Evolutionary conservation across 2,329 filamentous ascomycete species (phyloP), one percentile per base, ranked within the genome.

Genomic region (Cadophora luteo-olivacea): DNA sequence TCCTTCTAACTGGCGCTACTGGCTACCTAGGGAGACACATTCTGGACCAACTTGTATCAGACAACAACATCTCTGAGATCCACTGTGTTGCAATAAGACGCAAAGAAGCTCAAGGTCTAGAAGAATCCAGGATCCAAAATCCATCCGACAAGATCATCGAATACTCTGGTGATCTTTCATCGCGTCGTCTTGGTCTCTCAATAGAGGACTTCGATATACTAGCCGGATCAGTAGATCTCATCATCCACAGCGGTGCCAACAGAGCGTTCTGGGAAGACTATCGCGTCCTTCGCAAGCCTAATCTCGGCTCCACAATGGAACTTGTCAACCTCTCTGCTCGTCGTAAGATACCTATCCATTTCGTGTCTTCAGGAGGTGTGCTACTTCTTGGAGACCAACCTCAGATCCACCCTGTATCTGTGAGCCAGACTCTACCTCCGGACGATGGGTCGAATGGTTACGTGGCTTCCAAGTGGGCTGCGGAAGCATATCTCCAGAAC

Each of bases 171-270:
- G 78, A 82, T 69, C 77, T 84, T 0, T 67, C 69, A 0, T 49
- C 57, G 0, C 76, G 78, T 0, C 69, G 41, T 3, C 77, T 85
- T 2, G 83, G 84, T 0, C 77, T 85, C 22, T 72, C 72, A 1
- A 65, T 78, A 24, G 36, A 41, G 0, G 74, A 79, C n/a, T 71
- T 77, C 11, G 11, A 61, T 1, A 22, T n/a, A 0, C 70, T 86
- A 2, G 73, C 75, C 14, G 24, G 51, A 2, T 51, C 72, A 3
- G 78, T 76, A 0, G 79, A 84, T 70, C 72, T 83, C 4, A 83
- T 90, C 61, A 83, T 91, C 32, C 89, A 87, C 74, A 80, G 78
- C 62, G 85, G 82, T 6, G 83, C 83, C n/a, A 78, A 80, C 22
- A 75, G 77, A 14, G 79, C 75, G 6, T 82, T 76, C 73, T 67